Base-by-base conservation (phyloP, 768 basidiomycete species). In the Cubamyces sp. region DNA sequence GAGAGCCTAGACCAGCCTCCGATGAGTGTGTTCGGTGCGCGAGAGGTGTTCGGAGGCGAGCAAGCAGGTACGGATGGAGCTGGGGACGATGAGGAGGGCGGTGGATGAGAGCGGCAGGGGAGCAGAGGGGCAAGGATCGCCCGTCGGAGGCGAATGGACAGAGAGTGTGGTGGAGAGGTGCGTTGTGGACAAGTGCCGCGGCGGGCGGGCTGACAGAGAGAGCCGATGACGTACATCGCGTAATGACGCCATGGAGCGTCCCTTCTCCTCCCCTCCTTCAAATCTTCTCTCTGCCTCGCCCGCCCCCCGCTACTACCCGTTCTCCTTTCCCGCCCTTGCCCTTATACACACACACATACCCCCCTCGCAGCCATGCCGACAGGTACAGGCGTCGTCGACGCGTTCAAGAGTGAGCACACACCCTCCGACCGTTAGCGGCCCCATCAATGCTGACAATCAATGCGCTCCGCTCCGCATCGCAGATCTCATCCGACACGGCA, bases 391-490 rank as follows among this genome's bases (percentile, higher is more conserved):
- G 89, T 93, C 54, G 88, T 95, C 69, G 87, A 94, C 75, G 89
- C 90, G 21, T 91, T 95, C 79, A 95, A 94, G 81, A 94, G 92
- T 93, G 73, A 42, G 81, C 30, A 42, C 12, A 45, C 23, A 37
- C 41, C 23, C 37, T 50, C 42, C 51, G 16, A 54, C 55, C 43
- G 28, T 66, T 63, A 19, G 25, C 37, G 39, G 21, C 42, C 45
- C 5, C 42, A 39, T 23, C 53, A 58, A 42, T 53, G 55, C 54
- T 60, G 26, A 55, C 54, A 16, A 34, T 34, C 34, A 34, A 34
- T 34, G 4, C 34, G 34, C 34, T 34, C 34, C 53, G 23, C 26
- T 11, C 28, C 11, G 9, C 41, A n/a, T 64, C 65, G 21, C 66
- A 84, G 82, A 82, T 71, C 78, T 84, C 64, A 80, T 84, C 50